Evolutionary conservation across 768 basidiomycete species (phyloP).

Genomic region (Rossbeevera mucosa): DNA sequence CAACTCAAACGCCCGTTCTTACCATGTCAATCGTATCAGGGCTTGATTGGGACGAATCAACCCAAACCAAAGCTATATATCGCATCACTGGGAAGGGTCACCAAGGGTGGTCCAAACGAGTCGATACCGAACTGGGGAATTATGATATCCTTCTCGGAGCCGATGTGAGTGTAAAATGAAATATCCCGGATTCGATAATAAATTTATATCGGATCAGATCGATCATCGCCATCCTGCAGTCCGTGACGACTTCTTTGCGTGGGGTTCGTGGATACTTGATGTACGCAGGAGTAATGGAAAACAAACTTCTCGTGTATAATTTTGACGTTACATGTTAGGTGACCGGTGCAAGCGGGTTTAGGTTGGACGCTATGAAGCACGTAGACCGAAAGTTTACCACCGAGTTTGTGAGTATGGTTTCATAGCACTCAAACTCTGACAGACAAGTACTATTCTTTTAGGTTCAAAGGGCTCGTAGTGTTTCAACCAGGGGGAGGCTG

Average conservation of each 20-base stretch:
- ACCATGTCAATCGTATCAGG: conserved; percentile 39
- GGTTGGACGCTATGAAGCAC: conserved; percentile 91
- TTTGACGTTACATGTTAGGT: conserved; percentile 39
- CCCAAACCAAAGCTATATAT: conserved; percentile 61
- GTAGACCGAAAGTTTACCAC: conserved; percentile 68
- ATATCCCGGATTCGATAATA: conserved; percentile 1
- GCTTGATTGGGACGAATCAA: conserved; percentile 77
- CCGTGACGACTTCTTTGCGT: conserved; percentile 63
- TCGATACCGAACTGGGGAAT: conserved; percentile 83
- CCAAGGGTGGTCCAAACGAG: conserved; percentile 77
- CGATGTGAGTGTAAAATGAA: conserved; percentile 44
- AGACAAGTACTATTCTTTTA: conserved; percentile 18
- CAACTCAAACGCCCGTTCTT: neutral
- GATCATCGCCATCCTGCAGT: conserved; percentile 83
- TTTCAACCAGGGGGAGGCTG: conserved; percentile 42
- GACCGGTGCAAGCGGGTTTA: conserved; percentile 68
- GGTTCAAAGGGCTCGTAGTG: conserved; percentile 50
- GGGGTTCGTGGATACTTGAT: conserved; percentile 77
- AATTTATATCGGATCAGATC: conserved; percentile 49
- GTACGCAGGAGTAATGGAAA: conserved; percentile 24
- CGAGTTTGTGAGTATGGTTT: conserved; percentile 52
- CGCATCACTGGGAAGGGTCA: conserved; percentile 62
- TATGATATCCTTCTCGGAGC: conserved; percentile 79
- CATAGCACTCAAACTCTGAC: neutral
- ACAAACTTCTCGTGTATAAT: neutral